phyloP scores from a whole-genome alignment of 129 eudicot species.

The Flaveria robusta region DNA sequence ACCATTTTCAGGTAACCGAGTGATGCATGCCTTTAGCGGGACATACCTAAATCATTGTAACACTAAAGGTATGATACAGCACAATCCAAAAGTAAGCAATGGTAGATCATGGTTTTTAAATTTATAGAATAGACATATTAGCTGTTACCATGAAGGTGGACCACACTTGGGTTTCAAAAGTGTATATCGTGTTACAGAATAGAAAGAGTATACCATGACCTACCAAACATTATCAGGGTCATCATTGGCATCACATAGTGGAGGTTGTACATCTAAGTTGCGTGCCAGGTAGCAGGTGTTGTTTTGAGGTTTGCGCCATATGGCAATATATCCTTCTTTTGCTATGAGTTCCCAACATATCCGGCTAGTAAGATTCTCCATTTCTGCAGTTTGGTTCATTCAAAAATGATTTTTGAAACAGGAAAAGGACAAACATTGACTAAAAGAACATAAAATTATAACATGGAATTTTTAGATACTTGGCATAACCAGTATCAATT shows the following conservation, averaged over 20 bases:
- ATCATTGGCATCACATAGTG: constrained; percentile 58
- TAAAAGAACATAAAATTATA: background rate
- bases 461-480: constrained; percentile 15
- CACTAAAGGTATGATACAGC: background rate
- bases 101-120: background rate
- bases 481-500: constrained; percentile 6
- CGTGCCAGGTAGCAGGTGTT: constrained; percentile 71
- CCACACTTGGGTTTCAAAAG: background rate
- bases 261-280: constrained; percentile 49
- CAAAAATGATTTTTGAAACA: constrained; percentile 14
- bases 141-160: constrained; percentile 8
- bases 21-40: constrained; percentile 64
- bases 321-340: constrained; percentile 72
- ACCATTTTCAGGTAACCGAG: constrained; percentile 59
- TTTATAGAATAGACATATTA: background rate
- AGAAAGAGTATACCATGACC: constrained; percentile 20
- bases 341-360: constrained; percentile 78
- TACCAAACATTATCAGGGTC: constrained; percentile 84
- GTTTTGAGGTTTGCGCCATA: constrained; percentile 80
- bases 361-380: constrained; percentile 73
- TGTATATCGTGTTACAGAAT: constrained; percentile 16
- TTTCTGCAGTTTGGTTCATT: constrained; percentile 47
- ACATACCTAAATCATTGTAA: constrained; percentile 58
- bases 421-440: background rate
- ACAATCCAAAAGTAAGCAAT: constrained; percentile 8